Conservation (phyloP, 495 filamentous ascomycete genomes). For the Penicillium bialowiezense region DNA sequence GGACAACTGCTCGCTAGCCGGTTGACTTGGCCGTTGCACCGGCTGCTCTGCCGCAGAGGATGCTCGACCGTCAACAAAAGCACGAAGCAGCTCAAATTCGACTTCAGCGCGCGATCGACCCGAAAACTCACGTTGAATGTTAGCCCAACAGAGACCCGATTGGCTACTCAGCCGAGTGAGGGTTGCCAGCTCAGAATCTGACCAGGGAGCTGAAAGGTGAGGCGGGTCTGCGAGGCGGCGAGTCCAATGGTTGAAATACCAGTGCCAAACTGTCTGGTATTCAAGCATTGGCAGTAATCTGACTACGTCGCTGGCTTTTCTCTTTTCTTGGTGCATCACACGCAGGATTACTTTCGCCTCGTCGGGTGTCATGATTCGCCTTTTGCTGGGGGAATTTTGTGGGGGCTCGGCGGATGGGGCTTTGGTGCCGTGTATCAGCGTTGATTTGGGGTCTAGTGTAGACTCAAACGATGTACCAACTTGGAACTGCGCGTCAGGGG, state of each 20-base stretch:
- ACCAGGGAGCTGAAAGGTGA: slow-evolving; percentile 32
- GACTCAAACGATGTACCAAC: neutral
- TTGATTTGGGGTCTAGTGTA: neutral
- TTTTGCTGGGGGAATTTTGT: slow-evolving; percentile 17
- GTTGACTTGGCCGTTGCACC: neutral
- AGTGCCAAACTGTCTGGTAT: slow-evolving; percentile 19
- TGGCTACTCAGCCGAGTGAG: slow-evolving; percentile 27
- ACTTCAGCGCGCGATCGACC: slow-evolving; percentile 32
- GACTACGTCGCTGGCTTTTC: slow-evolving; percentile 33
- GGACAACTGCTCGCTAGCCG: neutral
- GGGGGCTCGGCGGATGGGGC: neutral
- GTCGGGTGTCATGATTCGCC: slow-evolving; percentile 26
- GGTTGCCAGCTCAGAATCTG: slow-evolving; percentile 26
- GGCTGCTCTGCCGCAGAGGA: neutral
- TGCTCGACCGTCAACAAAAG: slow-evolving; percentile 24
- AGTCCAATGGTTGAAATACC: slow-evolving; percentile 35
- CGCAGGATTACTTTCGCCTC: slow-evolving; percentile 32
- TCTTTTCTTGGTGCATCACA: slow-evolving; percentile 29
- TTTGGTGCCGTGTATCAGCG: neutral
- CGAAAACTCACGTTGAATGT: slow-evolving; percentile 28
- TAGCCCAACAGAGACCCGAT: slow-evolving; percentile 32
- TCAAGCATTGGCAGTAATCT: slow-evolving; percentile 26
- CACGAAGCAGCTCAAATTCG: slow-evolving; percentile 38
- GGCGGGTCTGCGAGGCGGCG: slow-evolving; percentile 31
- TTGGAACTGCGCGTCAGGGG: neutral